Conservation (phyloP, 1,284 basidiomycete species). For the Cutaneotrichosporon cutaneum region DNA sequence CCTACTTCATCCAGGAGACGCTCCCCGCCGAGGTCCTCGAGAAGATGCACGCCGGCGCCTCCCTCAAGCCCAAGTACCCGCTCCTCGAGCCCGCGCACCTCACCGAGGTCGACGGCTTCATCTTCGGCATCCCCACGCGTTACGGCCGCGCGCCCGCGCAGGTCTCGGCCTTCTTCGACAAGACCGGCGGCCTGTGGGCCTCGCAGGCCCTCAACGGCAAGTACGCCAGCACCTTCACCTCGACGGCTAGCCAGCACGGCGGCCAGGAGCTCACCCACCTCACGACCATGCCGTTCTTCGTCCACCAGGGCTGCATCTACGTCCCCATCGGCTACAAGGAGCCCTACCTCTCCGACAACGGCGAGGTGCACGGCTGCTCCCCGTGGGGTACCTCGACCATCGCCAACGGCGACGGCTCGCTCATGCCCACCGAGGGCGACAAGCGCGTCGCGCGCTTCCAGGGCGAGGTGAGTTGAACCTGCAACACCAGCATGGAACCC, state of each 20-base stretch:
- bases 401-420: slow-evolving; percentile 63
- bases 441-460: slow-evolving; percentile 65
- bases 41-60: slow-evolving; percentile 67
- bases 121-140: slow-evolving; percentile 73
- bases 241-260: slow-evolving; percentile 49
- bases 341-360: slow-evolving; percentile 61
- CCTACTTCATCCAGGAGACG: slow-evolving; percentile 78
- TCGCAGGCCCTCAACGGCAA: slow-evolving; percentile 72
- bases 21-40: slow-evolving; percentile 71
- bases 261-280: slow-evolving; percentile 61
- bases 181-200: slow-evolving; percentile 72
- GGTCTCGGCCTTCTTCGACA: slow-evolving; percentile 62
- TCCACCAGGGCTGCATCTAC: slow-evolving; percentile 64
- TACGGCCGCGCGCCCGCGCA: slow-evolving; percentile 59
- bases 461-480: slow-evolving; percentile 51
- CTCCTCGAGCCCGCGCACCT: slow-evolving; percentile 67
- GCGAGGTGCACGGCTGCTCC: slow-evolving; percentile 68
- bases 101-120: slow-evolving; percentile 59
- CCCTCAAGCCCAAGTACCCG: slow-evolving; percentile 63
- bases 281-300: slow-evolving; percentile 67
- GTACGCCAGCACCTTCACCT: slow-evolving; percentile 56
- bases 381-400: slow-evolving; percentile 68
- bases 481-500: not conserved
- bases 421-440: slow-evolving; percentile 63
- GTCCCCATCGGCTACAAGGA: slow-evolving; percentile 75